A percentile compares a stretch with the other conserved stretches of the same genome.
These are phyloP conservation scores for Auriscalpium microsporum DNA, from an alignment of 768 basidiomycete genomes.

Conservation along the genomic window DNA sequence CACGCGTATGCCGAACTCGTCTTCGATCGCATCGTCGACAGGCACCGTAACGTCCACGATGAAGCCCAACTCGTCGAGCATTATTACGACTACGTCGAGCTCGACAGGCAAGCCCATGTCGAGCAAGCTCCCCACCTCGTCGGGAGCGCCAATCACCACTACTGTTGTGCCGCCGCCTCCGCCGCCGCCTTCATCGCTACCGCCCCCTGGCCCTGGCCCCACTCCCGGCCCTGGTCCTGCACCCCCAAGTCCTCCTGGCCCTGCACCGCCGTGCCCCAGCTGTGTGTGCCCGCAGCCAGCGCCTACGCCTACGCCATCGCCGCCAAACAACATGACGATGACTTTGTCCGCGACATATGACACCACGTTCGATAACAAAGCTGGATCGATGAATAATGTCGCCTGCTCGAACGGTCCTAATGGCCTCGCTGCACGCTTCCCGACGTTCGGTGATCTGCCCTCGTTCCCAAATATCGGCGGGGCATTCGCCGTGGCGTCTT, in stretches of 20 bases:
- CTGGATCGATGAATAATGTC: slow-evolving; percentile 32
- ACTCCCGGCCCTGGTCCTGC: neutral
- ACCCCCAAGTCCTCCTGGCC: neutral
- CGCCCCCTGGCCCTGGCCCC: neutral
- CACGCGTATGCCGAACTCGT: neutral
- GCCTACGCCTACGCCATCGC: neutral
- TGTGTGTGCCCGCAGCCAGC: neutral
- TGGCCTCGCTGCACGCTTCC: slow-evolving; percentile 40
- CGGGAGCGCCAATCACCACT: neutral
- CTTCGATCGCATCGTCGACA: neutral
- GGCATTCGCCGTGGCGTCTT: slow-evolving; percentile 40
- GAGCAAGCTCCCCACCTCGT: neutral
- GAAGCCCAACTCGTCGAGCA: neutral
- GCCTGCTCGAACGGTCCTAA: slow-evolving; percentile 46
- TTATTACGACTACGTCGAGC: neutral
- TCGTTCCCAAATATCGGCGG: slow-evolving; percentile 55
- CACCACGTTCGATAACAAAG: slow-evolving; percentile 37
- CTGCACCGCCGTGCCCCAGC: neutral
- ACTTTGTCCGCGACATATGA: slow-evolving; percentile 30
- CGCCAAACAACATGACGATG: neutral
- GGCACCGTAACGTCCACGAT: neutral
- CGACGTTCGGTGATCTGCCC: slow-evolving; percentile 43
- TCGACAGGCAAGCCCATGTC: neutral
- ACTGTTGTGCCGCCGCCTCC: neutral
- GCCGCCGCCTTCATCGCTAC: neutral